Conservation (phyloP, 1,284 basidiomycete species). For the Xerocomus cyaneibrunnescens region DNA sequence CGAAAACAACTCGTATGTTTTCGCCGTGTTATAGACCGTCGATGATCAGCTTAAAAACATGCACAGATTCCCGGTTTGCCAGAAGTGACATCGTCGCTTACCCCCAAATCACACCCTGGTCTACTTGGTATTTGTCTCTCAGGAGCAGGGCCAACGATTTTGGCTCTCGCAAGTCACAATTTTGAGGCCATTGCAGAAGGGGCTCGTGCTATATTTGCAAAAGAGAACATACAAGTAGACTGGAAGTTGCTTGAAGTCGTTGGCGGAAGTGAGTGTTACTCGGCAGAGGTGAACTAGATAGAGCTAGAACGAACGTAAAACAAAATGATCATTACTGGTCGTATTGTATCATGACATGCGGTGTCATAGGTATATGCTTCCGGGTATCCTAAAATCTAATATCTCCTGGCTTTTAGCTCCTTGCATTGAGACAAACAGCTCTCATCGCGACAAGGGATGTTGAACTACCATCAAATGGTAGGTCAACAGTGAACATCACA, state of each 20-base stretch:
- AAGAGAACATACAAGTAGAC: slow-evolving; percentile 75
- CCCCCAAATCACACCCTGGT: slow-evolving; percentile 87
- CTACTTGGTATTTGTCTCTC: slow-evolving; percentile 97
- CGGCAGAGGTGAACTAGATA: slow-evolving; percentile 19
- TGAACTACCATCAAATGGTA: slow-evolving; percentile 70
- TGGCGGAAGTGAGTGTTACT: slow-evolving; percentile 46
- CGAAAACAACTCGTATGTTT: slow-evolving; percentile 75
- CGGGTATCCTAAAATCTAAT: slow-evolving; percentile 19
- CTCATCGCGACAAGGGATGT: slow-evolving; percentile 72
- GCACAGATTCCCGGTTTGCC: slow-evolving; percentile 91
- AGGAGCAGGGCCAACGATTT: slow-evolving; percentile 96
- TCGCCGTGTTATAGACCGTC: not conserved
- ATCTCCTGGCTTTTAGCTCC: slow-evolving; percentile 43
- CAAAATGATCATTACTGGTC: slow-evolving; percentile 22
- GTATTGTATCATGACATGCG: slow-evolving; percentile 19
- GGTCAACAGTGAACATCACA: slow-evolving; percentile 82
- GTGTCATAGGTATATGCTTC: slow-evolving; percentile 24
- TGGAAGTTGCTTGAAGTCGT: slow-evolving; percentile 74
- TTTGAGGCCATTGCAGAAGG: slow-evolving; percentile 84
- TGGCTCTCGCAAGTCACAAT: slow-evolving; percentile 89
- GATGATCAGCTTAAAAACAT: not conserved
- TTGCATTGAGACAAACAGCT: slow-evolving; percentile 80
- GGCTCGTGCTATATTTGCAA: slow-evolving; percentile 72
- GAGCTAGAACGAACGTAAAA: slow-evolving; percentile 11
- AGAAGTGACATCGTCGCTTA: slow-evolving; percentile 86